Evolutionary conservation across 2,329 filamentous ascomycete species (phyloP), one percentile per base, ranked within the genome.

Genomic region (Aspergillus thermomutatus): DNA sequence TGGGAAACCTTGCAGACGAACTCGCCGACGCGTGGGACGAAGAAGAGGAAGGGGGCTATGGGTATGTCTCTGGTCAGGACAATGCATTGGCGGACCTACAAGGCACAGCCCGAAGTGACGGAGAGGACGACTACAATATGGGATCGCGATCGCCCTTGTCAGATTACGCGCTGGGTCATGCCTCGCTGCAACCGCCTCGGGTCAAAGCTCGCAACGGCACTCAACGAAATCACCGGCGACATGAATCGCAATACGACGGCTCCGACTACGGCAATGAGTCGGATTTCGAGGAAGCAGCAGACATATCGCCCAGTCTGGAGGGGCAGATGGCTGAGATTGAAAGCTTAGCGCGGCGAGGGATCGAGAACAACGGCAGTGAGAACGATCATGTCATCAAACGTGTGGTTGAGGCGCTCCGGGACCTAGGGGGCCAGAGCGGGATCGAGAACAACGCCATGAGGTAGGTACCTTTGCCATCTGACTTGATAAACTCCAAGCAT

Each of bases 1-100:
- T 86, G 52, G 85, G 84, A 25, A 87, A 82, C 61, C 70, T 88
- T 51, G 85, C 85, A 27, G 85, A 88, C 66, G 85, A 87, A 66
- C 72, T 87, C 25, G 85, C 82, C 26, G 82, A 84, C 63, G 80
- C 81, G n/a, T 83, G 80, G 77, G 82, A 81, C 23, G 71, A 46
- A 11, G 43, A 78, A 40, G 81, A 82, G 27, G 80, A 81, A 49
- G 76, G 73, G 17, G 77, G 75, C 25, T 79, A 80, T 52, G 75
- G 72, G 49, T 75, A 76, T 56, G 66, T 66, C 7, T 75, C 74
- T 1, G 73, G 72, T 8, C 70, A 74, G 64, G 73, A 75, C 49
- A 67, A 63, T 21, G 60, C 61, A n/a, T 64, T 62, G 9, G 60
- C 61, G 26, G 68, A 72, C 41, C 62, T 64, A 52, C 68, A 74